Evolutionary conservation across 2,329 filamentous ascomycete genomes (phyloP).

Genomic region (Botryotinia narcissicola): DNA sequence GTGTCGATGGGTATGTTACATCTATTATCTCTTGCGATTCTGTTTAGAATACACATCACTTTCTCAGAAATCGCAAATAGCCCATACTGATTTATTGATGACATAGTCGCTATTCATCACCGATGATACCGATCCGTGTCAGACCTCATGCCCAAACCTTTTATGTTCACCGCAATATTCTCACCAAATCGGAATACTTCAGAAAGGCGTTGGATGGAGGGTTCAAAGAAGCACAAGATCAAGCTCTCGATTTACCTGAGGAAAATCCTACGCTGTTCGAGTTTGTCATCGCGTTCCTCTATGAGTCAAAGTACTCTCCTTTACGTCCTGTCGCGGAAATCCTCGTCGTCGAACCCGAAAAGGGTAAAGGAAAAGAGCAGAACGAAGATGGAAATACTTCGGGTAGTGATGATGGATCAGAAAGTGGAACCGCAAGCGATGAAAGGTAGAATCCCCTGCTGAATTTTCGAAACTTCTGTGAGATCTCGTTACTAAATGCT

Average conservation of each 20-base stretch:
- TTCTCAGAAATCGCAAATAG: neutral
- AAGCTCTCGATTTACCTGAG: conserved; percentile 50
- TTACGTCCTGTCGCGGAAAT: conserved; percentile 44
- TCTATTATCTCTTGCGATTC: neutral
- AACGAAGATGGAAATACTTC: conserved; percentile 32
- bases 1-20: conserved; percentile 46
- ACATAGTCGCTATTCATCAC: conserved; percentile 46
- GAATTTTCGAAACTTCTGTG: neutral
- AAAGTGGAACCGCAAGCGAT: conserved; percentile 41
- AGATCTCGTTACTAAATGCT: conserved; percentile 17
- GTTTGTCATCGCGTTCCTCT: conserved; percentile 51
- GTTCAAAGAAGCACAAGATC: conserved; percentile 47
- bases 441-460: conserved; percentile 34
- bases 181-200: conserved; percentile 49
- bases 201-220: conserved; percentile 48
- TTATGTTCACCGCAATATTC: conserved; percentile 48
- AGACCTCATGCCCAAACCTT: conserved; percentile 48
- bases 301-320: conserved; percentile 48
- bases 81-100: neutral
- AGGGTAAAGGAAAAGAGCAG: conserved; percentile 46
- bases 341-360: conserved; percentile 33
- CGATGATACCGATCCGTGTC: conserved; percentile 47
- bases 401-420: conserved; percentile 35
- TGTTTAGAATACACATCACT: neutral
- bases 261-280: conserved; percentile 52